A percentile compares a stretch with the other conserved stretches of the same genome.
These are phyloP conservation scores for Fusarium concolor DNA, from an alignment of 2,329 filamentous ascomycete genomes.

Conservation along the genomic window DNA sequence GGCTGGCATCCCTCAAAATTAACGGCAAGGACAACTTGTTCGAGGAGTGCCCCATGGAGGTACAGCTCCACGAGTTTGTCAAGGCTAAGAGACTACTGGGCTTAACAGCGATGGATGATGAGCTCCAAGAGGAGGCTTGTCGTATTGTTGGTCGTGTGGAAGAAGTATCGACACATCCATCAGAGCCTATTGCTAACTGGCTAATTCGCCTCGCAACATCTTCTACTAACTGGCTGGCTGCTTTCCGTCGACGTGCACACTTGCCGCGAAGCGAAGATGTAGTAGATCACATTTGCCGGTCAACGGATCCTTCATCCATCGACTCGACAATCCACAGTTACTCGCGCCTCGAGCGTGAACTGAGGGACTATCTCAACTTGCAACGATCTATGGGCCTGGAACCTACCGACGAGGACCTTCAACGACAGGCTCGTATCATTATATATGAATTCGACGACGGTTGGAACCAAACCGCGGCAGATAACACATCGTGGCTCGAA, in stretches of 20 bases:
- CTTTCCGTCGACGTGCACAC: conserved; percentile 67
- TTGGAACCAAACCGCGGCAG: conserved; percentile 73
- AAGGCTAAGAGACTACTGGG: conserved; percentile 63
- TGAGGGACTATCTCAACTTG: conserved; percentile 63
- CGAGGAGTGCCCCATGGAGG: conserved; percentile 66
- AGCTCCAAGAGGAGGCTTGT: conserved; percentile 70
- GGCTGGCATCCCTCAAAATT: conserved; percentile 62
- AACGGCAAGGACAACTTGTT: conserved; percentile 70
- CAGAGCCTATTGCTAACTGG: conserved; percentile 66
- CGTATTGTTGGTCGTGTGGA: conserved; percentile 69
- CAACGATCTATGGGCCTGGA: conserved; percentile 60
- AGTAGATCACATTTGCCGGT: conserved; percentile 59
- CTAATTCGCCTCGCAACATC: conserved; percentile 63
- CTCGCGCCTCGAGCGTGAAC: conserved; percentile 65
- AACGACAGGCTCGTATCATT: conserved; percentile 68
- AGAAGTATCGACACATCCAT: conserved; percentile 61
- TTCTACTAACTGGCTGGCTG: conserved; percentile 65
- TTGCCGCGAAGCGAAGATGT: conserved; percentile 69
- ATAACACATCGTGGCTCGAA: conserved; percentile 65
- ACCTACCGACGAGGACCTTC: conserved; percentile 65
- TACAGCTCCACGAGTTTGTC: conserved; percentile 66
- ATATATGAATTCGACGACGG: conserved; percentile 72
- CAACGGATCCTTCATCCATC: conserved; percentile 65
- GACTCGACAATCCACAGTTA: conserved; percentile 71
- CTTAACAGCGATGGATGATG: conserved; percentile 68